Evolutionary conservation across 345 rosid species (phyloP).

Genomic region (Leavenworthia alabamica): DNA sequence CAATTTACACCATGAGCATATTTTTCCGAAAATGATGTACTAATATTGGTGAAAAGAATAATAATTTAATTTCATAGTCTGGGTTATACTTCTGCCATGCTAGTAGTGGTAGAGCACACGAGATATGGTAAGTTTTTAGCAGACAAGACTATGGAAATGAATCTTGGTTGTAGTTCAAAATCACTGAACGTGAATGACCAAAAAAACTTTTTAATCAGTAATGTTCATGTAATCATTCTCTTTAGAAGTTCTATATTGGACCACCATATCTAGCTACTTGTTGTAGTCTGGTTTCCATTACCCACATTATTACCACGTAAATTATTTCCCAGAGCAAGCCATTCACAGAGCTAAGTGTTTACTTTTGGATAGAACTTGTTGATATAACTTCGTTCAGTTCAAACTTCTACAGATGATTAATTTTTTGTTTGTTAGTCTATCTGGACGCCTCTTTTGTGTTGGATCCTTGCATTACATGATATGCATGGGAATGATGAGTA

Average conservation of each 20-base stretch:
- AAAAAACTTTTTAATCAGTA: neutral
- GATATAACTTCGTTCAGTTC: neutral
- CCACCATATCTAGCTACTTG: neutral
- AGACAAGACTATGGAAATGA: neutral
- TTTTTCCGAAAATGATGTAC: constrained; percentile 5
- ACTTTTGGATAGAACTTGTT: neutral
- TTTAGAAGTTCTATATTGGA: neutral
- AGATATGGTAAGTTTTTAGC: neutral
- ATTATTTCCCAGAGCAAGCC: neutral
- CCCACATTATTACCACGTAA: neutral
- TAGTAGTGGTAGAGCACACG: neutral
- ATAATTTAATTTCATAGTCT: neutral
- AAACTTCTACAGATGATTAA: neutral
- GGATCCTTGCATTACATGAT: neutral
- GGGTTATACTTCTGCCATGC: neutral
- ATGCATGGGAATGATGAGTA: constrained; percentile 11
- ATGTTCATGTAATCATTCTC: neutral
- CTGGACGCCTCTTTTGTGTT: neutral
- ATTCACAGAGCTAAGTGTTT: neutral
- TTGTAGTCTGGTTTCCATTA: neutral
- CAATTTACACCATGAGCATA: neutral
- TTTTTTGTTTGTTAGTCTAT: neutral
- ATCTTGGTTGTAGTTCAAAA: neutral
- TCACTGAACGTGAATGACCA: neutral
- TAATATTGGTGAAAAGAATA: neutral